Conservation (phyloP, 2,329 filamentous ascomycete genomes). For the Berkeleyomyces rouxiae region DNA sequence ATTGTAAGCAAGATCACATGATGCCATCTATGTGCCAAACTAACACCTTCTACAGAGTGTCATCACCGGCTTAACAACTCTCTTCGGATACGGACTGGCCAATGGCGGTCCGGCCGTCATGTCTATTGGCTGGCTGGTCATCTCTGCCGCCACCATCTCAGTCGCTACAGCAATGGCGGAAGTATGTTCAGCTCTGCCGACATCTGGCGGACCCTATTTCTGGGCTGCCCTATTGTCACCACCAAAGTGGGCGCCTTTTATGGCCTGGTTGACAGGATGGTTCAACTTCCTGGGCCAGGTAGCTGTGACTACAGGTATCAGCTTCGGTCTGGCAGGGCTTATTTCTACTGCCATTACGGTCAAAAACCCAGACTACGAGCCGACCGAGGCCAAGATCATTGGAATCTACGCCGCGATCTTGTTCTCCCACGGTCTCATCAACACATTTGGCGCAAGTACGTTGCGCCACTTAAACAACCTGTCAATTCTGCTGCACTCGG, state of each 20-base stretch:
- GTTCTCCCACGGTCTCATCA: conserved; percentile 35
- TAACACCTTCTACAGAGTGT: conserved; percentile 28
- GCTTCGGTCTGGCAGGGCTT: conserved; percentile 25
- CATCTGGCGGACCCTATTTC: conserved; percentile 42
- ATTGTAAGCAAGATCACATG: conserved; percentile 27
- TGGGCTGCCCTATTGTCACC: conserved; percentile 42
- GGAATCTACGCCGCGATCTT: conserved; percentile 44
- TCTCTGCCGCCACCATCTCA: conserved; percentile 30
- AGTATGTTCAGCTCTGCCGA: conserved; percentile 42
- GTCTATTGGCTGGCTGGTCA: conserved; percentile 36
- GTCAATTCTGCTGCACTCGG: conserved; percentile 37
- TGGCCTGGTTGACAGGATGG: conserved; percentile 23
- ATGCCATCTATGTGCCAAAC: neutral
- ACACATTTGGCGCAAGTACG: conserved; percentile 40
- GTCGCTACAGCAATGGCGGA: conserved; percentile 37
- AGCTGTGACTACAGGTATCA: conserved; percentile 27
- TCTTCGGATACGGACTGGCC: conserved; percentile 38
- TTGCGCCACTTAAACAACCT: conserved; percentile 39
- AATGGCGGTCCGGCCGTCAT: conserved; percentile 40
- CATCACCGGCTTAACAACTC: conserved; percentile 41
- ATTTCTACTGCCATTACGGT: conserved; percentile 24
- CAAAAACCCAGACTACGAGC: conserved; percentile 21
- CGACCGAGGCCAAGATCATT: conserved; percentile 25
- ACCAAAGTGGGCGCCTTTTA: conserved; percentile 14
- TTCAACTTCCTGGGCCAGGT: conserved; percentile 27